These are phyloP conservation scores for Monosporascus ibericus DNA, from an alignment of 2,329 filamentous ascomycete species.

Conservation along the genomic window DNA sequence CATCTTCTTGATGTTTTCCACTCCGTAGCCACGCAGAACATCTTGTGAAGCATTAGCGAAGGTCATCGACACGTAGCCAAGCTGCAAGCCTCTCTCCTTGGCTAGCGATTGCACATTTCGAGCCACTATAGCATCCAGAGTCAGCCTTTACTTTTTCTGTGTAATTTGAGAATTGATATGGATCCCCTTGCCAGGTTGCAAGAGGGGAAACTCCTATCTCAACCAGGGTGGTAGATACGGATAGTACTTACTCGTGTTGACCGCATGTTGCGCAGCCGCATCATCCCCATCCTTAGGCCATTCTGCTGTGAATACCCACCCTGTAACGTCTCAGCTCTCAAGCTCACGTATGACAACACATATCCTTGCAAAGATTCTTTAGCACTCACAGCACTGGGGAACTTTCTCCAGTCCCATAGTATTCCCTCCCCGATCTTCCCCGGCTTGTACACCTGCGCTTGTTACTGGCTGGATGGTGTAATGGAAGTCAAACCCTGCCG, in stretches of 20 bases:
- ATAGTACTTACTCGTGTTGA: background rate
- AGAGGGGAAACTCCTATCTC: too few species aligned
- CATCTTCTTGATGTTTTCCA: background rate
- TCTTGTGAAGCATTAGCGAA: background rate
- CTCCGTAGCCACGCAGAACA: background rate
- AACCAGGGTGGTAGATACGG: background rate
- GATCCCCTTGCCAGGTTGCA: too few species aligned
- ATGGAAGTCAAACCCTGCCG: background rate
- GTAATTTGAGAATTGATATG: too few species aligned
- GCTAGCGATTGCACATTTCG: background rate
- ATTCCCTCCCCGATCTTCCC: constrained; percentile 4
- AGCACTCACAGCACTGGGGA: constrained; percentile 9
- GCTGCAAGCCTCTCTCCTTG: background rate
- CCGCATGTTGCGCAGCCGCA: background rate
- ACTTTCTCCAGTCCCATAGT: constrained; percentile 7
- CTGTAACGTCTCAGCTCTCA: constrained; percentile 2
- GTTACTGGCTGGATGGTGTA: constrained; percentile 11
- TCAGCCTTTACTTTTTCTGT: too few species aligned
- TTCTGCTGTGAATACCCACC: constrained; percentile 2
- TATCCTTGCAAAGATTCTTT: too few species aligned
- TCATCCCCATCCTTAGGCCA: constrained; percentile 3
- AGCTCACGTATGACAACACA: too few species aligned
- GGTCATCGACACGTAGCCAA: background rate
- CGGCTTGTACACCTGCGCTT: background rate
- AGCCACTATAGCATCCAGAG: background rate